phyloP scores from a whole-genome alignment of 306 rosid genomes.

The Albizia julibrissin region DNA sequence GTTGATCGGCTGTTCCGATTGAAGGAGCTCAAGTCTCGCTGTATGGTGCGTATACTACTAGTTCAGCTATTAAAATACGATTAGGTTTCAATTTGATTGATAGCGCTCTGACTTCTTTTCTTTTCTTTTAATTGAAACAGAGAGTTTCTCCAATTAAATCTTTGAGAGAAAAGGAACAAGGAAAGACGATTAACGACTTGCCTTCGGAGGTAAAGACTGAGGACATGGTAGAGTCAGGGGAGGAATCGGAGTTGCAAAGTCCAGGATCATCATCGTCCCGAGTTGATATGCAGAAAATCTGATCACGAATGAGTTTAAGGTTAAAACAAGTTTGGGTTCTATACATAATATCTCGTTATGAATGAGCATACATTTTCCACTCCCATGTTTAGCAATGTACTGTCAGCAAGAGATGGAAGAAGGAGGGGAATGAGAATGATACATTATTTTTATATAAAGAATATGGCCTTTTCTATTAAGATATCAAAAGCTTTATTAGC shows the following conservation, averaged over 20 bases:
- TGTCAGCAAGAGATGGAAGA: neutral
- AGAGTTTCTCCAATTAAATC: conserved; percentile 78
- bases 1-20: conserved; percentile 82
- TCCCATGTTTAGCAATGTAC: neutral
- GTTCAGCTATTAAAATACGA: neutral
- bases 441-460: neutral
- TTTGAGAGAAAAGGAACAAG: conserved; percentile 72
- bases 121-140: conserved; percentile 40
- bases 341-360: conserved; percentile 65
- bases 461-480: neutral
- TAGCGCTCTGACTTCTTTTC: neutral
- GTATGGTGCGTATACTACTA: conserved; percentile 48
- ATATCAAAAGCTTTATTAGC: neutral
- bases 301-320: neutral
- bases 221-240: conserved; percentile 52
- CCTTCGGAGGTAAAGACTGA: conserved; percentile 48
- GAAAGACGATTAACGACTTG: conserved; percentile 44
- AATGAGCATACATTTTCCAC: neutral
- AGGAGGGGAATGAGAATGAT: neutral
- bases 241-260: conserved; percentile 48
- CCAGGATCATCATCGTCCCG: conserved; percentile 59
- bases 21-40: conserved; percentile 70
- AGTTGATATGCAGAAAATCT: conserved; percentile 33
- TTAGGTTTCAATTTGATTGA: neutral
- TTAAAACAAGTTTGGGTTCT: too few species aligned